Evolutionary conservation across 2,329 filamentous ascomycete species (phyloP).

Genomic region (Pseudocercospora vitis): DNA sequence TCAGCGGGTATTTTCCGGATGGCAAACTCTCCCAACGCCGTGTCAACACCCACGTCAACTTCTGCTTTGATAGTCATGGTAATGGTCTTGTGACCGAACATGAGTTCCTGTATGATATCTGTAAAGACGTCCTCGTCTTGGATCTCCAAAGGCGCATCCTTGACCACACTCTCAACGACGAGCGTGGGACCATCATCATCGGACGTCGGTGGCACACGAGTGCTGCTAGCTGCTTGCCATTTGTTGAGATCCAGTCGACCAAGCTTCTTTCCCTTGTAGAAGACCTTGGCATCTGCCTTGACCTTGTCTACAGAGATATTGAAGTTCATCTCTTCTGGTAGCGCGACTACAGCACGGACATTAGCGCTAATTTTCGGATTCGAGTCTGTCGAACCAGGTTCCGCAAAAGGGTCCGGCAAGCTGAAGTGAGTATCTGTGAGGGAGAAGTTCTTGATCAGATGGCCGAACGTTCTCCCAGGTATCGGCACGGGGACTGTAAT

Average conservation of each 20-base stretch:
- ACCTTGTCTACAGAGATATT: conserved; percentile 75
- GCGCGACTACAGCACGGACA: conserved; percentile 72
- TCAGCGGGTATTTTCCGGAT: conserved; percentile 80
- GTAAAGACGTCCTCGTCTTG: conserved; percentile 77
- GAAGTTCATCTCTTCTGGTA: conserved; percentile 87
- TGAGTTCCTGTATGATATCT: conserved; percentile 74
- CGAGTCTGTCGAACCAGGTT: conserved; percentile 69
- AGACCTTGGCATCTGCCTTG: conserved; percentile 75
- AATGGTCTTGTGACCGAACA: conserved; percentile 73
- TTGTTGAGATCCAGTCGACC: conserved; percentile 75
- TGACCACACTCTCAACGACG: conserved; percentile 72
- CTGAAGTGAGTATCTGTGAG: conserved; percentile 82
- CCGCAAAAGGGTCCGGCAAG: conserved; percentile 76
- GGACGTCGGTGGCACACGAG: conserved; percentile 57
- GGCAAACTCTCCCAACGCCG: conserved; percentile 75
- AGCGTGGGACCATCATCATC: conserved; percentile 62
- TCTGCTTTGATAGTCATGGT: conserved; percentile 71
- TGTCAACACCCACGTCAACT: conserved; percentile 80
- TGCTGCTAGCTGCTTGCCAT: conserved; percentile 85
- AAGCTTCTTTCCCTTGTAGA: conserved; percentile 73
- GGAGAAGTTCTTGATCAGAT: conserved; percentile 83
- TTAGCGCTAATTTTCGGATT: conserved; percentile 80
- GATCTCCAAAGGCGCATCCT: conserved; percentile 77
- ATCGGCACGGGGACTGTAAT: conserved; percentile 83
- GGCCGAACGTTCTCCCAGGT: conserved; percentile 76